Conservation (phyloP, 371 early-diverging fungal genomes). For the Mucor circinelloides region DNA sequence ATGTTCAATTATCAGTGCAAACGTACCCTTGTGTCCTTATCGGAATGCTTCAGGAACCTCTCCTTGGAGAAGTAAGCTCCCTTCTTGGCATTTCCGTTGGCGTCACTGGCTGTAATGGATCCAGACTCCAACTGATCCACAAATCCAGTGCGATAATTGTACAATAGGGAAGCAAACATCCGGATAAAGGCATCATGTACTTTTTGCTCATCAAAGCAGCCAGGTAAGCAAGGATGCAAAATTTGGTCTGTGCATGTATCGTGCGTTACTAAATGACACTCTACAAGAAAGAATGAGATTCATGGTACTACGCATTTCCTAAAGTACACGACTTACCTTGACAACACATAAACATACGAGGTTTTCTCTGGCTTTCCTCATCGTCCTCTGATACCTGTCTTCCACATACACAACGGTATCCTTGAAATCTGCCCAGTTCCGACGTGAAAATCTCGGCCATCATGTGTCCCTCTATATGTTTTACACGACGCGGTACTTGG, state of each 20-base stretch:
- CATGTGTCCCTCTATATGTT: slow-evolving; percentile 49
- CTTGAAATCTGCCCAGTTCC: slow-evolving; percentile 37
- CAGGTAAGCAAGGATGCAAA: slow-evolving; percentile 60
- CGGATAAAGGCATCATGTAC: slow-evolving; percentile 73
- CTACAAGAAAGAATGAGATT: slow-evolving; percentile 17
- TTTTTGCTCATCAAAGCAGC: slow-evolving; percentile 72
- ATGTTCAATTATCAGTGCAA: not conserved
- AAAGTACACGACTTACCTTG: too few species aligned
- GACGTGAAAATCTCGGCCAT: slow-evolving; percentile 45
- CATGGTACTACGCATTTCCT: too few species aligned
- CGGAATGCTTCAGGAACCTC: slow-evolving; percentile 64
- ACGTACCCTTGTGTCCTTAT: slow-evolving; percentile 70
- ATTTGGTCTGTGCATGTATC: slow-evolving; percentile 59
- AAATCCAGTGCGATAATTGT: slow-evolving; percentile 68
- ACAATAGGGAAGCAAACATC: slow-evolving; percentile 78
- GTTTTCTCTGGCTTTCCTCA: slow-evolving; percentile 4
- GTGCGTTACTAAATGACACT: slow-evolving; percentile 61
- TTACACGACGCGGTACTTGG: slow-evolving; percentile 33
- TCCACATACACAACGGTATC: slow-evolving; percentile 50
- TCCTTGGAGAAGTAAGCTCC: slow-evolving; percentile 54
- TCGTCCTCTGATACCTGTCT: slow-evolving; percentile 32
- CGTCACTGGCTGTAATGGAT: slow-evolving; percentile 12
- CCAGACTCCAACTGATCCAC: slow-evolving; percentile 32
- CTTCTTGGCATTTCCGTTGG: slow-evolving; percentile 16
- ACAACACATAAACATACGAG: slow-evolving; percentile 42